Conservation (phyloP, 2,329 filamentous ascomycete species). For the Sarocladium strictum region DNA sequence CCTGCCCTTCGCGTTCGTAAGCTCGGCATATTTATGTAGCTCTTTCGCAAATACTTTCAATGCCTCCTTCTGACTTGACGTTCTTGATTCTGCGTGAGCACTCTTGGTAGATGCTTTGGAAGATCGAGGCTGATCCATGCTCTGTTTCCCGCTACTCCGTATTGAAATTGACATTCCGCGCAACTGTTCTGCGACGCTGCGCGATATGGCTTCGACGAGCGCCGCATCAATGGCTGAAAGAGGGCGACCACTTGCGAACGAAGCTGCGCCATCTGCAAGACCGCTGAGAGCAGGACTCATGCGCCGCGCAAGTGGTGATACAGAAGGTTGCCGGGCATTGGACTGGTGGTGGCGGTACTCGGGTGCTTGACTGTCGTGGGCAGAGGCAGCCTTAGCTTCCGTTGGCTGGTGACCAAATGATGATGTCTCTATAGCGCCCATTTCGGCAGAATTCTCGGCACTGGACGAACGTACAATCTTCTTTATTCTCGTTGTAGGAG, state of each 20-base stretch:
- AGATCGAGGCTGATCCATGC: background rate
- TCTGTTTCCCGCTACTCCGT: background rate
- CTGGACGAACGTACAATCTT: too few species aligned
- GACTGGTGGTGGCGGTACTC: too few species aligned
- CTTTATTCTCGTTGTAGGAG: conserved; percentile 1
- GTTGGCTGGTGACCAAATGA: too few species aligned
- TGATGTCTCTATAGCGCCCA: too few species aligned
- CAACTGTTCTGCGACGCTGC: conserved; percentile 39
- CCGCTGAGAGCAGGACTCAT: conserved; percentile 9
- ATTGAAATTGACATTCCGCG: conserved; percentile 29
- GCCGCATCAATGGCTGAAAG: conserved; percentile 27
- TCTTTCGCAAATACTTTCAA: conserved; percentile 30
- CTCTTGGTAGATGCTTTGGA: conserved; percentile 3
- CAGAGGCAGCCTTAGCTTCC: too few species aligned
- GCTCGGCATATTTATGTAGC: conserved; percentile 25
- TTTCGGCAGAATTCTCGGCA: too few species aligned
- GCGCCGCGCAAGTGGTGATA: background rate
- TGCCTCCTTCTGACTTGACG: conserved; percentile 35
- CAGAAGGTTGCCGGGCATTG: too few species aligned
- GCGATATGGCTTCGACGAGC: conserved; percentile 38
- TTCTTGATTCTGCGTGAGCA: conserved; percentile 27
- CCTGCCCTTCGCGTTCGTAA: conserved; percentile 30
- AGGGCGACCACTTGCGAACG: conserved; percentile 20
- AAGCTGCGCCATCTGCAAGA: conserved; percentile 9
- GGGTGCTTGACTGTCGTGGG: too few species aligned